phyloP scores from a whole-genome alignment of 1,284 basidiomycete species.

The Paramarasmius palmivorus region DNA sequence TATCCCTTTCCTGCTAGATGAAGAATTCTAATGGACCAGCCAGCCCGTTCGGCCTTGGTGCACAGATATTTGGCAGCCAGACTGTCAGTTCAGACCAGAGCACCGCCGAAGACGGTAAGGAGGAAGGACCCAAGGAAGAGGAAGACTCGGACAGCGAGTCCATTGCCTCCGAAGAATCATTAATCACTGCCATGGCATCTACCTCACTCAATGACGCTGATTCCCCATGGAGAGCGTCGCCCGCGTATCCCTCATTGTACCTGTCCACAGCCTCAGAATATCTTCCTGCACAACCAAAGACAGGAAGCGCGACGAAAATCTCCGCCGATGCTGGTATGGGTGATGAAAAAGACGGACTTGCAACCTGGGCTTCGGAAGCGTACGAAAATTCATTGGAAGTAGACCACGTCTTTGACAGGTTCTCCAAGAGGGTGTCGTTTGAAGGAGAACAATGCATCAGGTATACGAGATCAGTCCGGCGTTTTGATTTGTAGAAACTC shows the following conservation, averaged over 20 bases:
- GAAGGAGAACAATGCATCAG: slow-evolving; percentile 79
- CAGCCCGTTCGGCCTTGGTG: slow-evolving; percentile 54
- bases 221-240: slow-evolving; percentile 63
- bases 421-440: slow-evolving; percentile 64
- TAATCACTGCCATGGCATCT: slow-evolving; percentile 62
- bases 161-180: slow-evolving; percentile 34
- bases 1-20: no score
- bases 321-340: slow-evolving; percentile 41
- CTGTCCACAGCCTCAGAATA: slow-evolving; percentile 74
- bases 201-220: slow-evolving; percentile 53
- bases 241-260: slow-evolving; percentile 68
- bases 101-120: slow-evolving; percentile 13
- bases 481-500: neutral
- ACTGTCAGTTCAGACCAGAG: slow-evolving; percentile 17
- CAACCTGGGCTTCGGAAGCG: slow-evolving; percentile 65
- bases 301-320: slow-evolving; percentile 41
- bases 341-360: slow-evolving; percentile 37
- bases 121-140: slow-evolving; percentile 23
- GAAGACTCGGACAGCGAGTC: slow-evolving; percentile 33
- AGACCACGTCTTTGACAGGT: slow-evolving; percentile 80
- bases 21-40: no score
- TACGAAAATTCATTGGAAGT: slow-evolving; percentile 79
- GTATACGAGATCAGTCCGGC: slow-evolving; percentile 32
- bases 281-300: slow-evolving; percentile 55
- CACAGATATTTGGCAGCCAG: slow-evolving; percentile 58